These are phyloP conservation scores for Cyberlindnera xylosilytica DNA, from an alignment of 805 yeast genomes.

Conservation along the genomic window DNA sequence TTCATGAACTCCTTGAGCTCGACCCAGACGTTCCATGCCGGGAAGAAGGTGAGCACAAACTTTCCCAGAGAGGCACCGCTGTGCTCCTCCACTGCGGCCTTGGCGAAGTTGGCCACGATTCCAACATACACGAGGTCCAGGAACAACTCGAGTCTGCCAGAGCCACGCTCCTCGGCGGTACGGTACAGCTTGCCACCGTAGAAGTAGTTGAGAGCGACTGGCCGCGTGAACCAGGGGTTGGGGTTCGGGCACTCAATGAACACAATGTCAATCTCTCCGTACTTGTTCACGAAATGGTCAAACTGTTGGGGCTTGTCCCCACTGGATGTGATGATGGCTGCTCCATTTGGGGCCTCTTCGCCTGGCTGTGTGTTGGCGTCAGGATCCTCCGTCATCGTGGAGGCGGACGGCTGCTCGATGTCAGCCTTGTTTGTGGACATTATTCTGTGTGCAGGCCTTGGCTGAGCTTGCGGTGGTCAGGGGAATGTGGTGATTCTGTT, in stretches of 20 bases:
- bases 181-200: slow-evolving; percentile 53
- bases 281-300: slow-evolving; percentile 38
- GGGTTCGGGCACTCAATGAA: slow-evolving; percentile 41
- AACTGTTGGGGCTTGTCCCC: neutral
- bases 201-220: slow-evolving; percentile 61
- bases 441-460: neutral
- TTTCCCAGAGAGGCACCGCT: slow-evolving; percentile 43
- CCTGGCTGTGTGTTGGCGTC: neutral
- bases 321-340: neutral
- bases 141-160: slow-evolving; percentile 54
- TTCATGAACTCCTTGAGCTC: slow-evolving; percentile 63
- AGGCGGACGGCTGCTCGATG: neutral
- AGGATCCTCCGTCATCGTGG: neutral
- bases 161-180: slow-evolving; percentile 51
- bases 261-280: slow-evolving; percentile 46
- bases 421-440: no score
- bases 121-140: slow-evolving; percentile 64
- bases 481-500: no score
- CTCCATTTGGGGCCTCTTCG: neutral
- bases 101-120: slow-evolving; percentile 56
- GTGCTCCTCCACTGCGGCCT: slow-evolving; percentile 48
- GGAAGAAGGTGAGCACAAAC: slow-evolving; percentile 50
- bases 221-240: slow-evolving; percentile 40
- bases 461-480: no score
- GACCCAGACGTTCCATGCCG: slow-evolving; percentile 65